Base-by-base conservation (phyloP, 257 asterid species). In the Knoxia roxburghii region DNA sequence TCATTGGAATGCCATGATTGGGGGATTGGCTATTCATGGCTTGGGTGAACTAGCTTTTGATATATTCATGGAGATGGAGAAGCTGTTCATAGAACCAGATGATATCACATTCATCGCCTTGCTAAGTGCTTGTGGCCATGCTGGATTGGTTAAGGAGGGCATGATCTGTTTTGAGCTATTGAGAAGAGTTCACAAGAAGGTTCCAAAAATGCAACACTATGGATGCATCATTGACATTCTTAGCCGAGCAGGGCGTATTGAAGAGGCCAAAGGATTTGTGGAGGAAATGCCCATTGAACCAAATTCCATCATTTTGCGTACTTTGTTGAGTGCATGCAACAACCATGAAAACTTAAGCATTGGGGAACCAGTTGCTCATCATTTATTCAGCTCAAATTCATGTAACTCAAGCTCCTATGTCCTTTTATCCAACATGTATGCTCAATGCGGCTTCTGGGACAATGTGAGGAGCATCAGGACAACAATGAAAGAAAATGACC, bases 131-230 rank as follows among this genome's bases (percentile, higher is more conserved):
- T 89, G 96, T 80, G 88, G 89, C 13, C 96, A 91, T 79, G 79
- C 89, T 11, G 98, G 98, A 67, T 73, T 91, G 84, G 76, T 89
- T 45, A 91, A 91, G 78, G 98, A 91, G 79, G 96, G 98, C 35
- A 68, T 87, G 14, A 65, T 89, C 49, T 87, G 94, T 75, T 91
- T 89, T 14, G 91, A 89, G 58, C 80, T 85, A 30, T 82, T 89
- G 94, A 84, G 89, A 84, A 82, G 91, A 72, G 62, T 68, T 65
- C 89, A 89, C 76, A 74, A 62, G 72, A 59, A 87, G 55, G 76
- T 52, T 68, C 96, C 98, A 0, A 87, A 85, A 73, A 74, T 89
- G 56, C 94, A 84, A 56, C 98, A 91, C 39, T 91, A 87, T 18
- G 96, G 96, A 32, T 91, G 96, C 84, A 60, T 91, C 77, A 90